Evolutionary conservation across 129 eudicot species (phyloP).

Genomic region (Flaveria robusta): DNA sequence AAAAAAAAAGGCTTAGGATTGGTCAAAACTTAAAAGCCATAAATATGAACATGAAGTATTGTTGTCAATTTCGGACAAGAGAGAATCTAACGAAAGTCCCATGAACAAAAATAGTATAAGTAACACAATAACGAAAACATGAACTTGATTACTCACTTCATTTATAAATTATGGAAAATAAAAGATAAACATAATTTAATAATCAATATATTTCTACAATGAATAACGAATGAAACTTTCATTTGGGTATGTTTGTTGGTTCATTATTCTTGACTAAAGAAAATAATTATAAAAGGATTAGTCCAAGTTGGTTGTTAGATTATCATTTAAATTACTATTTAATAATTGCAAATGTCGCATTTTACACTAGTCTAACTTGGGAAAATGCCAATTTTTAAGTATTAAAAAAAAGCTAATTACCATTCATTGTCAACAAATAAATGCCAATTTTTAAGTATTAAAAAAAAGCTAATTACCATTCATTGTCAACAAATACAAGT

Average conservation of each 20-base stretch:
- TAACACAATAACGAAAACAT: background rate
- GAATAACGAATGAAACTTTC: background rate
- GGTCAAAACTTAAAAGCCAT: background rate
- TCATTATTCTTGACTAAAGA: slow-evolving; percentile 5
- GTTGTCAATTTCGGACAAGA: background rate
- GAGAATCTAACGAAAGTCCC: background rate
- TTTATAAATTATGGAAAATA: too few relatives aligned
- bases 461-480: background rate
- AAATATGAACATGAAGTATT: background rate
- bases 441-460: slow-evolving; percentile 7
- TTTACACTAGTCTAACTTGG: slow-evolving; percentile 10
- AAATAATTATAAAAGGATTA: background rate
- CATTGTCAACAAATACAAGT: background rate
- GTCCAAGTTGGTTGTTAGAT: slow-evolving; percentile 27
- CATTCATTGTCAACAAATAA: background rate
- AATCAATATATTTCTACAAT: background rate
- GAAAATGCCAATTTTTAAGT: slow-evolving; percentile 17
- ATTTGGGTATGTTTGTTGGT: slow-evolving; percentile 13
- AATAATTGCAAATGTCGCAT: slow-evolving; percentile 2
- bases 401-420: background rate
- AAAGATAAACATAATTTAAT: too few relatives aligned
- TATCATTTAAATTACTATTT: slow-evolving; percentile 6
- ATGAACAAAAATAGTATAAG: background rate
- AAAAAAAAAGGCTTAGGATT: background rate
- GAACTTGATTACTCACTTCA: background rate